phyloP scores from a whole-genome alignment of 2,329 filamentous ascomycete genomes.

The Colletotrichum sp. region DNA sequence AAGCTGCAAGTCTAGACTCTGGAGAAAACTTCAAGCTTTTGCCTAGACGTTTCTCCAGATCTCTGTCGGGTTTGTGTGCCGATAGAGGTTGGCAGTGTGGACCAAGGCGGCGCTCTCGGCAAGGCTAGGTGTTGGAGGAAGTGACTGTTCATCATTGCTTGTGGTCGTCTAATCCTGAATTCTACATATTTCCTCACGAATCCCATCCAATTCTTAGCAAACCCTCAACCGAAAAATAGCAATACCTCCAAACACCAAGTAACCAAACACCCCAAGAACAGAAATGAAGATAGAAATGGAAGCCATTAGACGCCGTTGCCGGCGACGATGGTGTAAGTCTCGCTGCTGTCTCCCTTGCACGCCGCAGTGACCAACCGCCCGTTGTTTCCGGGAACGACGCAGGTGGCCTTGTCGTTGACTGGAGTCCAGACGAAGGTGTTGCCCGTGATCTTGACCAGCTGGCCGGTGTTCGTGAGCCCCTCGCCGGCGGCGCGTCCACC shows the following conservation, averaged over 20 bases:
- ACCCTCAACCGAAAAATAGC: background rate
- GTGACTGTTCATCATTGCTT: background rate
- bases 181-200: background rate
- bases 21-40: conserved; percentile 11
- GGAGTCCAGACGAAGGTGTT: conserved; percentile 49
- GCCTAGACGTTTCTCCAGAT: background rate
- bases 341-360: conserved; percentile 30
- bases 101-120: background rate
- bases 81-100: background rate
- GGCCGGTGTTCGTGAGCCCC: conserved; percentile 50
- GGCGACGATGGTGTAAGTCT: conserved; percentile 29
- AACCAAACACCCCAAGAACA: background rate
- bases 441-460: conserved; percentile 52
- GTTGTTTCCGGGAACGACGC: conserved; percentile 42
- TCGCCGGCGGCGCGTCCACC: conserved; percentile 55
- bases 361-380: conserved; percentile 34
- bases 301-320: background rate
- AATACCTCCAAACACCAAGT: background rate
- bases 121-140: background rate
- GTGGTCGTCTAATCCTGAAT: background rate
- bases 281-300: background rate
- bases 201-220: background rate
- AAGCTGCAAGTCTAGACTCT: background rate
- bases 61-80: background rate
- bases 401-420: conserved; percentile 46